These are phyloP conservation scores for Mortierella sp. DNA, from an alignment of 371 early-diverging fungal species.

Conservation along the genomic window DNA sequence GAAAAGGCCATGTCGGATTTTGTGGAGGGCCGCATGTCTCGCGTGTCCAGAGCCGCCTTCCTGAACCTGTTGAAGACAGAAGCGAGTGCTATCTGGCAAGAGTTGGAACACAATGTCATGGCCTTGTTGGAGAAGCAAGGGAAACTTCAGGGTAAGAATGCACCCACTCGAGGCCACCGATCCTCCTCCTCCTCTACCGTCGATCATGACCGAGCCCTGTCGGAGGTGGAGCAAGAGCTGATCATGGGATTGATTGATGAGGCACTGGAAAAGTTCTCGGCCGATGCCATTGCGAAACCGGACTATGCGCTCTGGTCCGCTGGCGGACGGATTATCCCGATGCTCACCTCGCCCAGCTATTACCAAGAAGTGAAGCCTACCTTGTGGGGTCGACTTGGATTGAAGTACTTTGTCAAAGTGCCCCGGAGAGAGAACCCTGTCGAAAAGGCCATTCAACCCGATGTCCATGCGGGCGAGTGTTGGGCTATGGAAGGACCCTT, in stretches of 20 bases:
- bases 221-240: constrained; percentile 37
- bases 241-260: constrained; percentile 49
- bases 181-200: background rate
- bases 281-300: constrained; percentile 66
- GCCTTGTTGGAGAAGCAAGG: constrained; percentile 39
- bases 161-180: constrained; percentile 10
- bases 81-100: constrained; percentile 42
- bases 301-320: constrained; percentile 78
- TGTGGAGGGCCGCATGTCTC: constrained; percentile 38
- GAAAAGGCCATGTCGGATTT: constrained; percentile 30
- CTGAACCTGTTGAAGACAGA: constrained; percentile 31
- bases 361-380: constrained; percentile 43
- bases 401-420: constrained; percentile 24
- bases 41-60: constrained; percentile 31
- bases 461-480: constrained; percentile 72
- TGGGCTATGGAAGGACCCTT: constrained; percentile 75
- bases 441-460: constrained; percentile 62
- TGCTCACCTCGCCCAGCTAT: constrained; percentile 67
- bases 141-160: constrained; percentile 32
- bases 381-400: constrained; percentile 45
- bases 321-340: constrained; percentile 70
- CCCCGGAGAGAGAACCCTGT: constrained; percentile 56
- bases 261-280: constrained; percentile 58
- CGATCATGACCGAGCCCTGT: constrained; percentile 11
- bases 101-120: constrained; percentile 37